Conservation (phyloP, 768 basidiomycete species). For the Suillus occidentalis region DNA sequence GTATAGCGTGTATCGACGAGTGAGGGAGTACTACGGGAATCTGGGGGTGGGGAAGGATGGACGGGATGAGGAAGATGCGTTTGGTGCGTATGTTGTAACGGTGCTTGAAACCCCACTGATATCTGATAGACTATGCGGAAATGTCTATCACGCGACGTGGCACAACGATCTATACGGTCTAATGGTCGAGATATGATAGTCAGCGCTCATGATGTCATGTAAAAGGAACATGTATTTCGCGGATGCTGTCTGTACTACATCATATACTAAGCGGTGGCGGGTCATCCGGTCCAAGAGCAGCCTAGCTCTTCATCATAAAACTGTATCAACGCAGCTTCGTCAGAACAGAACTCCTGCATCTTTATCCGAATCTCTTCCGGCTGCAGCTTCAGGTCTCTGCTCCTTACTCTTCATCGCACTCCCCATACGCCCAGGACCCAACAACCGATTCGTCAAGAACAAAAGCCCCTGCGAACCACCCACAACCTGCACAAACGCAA, state of each 20-base stretch:
- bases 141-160: conserved; percentile 61
- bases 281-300: conserved; percentile 44
- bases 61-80: conserved; percentile 86
- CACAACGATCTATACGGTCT: conserved; percentile 62
- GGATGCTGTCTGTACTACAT: conserved; percentile 6
- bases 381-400: conserved; percentile 53
- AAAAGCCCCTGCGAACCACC: conserved; percentile 79
- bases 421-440: conserved; percentile 68
- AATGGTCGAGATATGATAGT: conserved; percentile 77
- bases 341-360: conserved; percentile 65
- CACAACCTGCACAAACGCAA: conserved; percentile 87
- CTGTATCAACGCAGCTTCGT: conserved; percentile 47
- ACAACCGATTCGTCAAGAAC: conserved; percentile 87
- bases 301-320: conserved; percentile 80
- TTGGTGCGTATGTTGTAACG: conserved; percentile 57
- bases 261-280: conserved; percentile 47
- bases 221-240: conserved; percentile 12
- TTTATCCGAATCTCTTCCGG: conserved; percentile 63
- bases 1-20: conserved; percentile 89
- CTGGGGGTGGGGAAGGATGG: conserved; percentile 76
- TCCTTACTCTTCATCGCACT: conserved; percentile 54
- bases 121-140: conserved; percentile 65
- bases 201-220: conserved; percentile 38
- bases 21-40: conserved; percentile 85
- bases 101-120: conserved; percentile 6